These are phyloP conservation scores for Pseudozyma thailandica DNA, from an alignment of 1,284 basidiomycete genomes.

Conservation along the genomic window DNA sequence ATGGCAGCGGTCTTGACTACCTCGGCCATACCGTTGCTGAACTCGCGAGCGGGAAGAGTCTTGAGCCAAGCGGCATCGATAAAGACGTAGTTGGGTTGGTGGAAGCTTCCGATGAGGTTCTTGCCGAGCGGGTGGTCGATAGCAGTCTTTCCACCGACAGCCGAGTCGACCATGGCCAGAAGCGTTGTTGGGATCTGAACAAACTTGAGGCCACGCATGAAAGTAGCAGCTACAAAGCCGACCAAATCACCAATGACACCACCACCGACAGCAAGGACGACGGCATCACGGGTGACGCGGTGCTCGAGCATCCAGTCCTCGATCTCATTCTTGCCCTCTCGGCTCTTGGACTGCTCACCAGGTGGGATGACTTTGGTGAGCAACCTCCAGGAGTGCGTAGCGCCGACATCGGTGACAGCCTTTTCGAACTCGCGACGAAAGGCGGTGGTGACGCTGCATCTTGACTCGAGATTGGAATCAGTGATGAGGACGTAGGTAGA, in stretches of 20 bases:
- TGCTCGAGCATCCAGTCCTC: slow-evolving; percentile 92
- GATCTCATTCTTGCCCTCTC: slow-evolving; percentile 89
- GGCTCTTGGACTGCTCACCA: slow-evolving; percentile 90
- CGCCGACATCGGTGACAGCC: slow-evolving; percentile 60
- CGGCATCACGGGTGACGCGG: slow-evolving; percentile 90
- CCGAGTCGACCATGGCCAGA: slow-evolving; percentile 97
- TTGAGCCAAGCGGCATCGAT: slow-evolving; percentile 96
- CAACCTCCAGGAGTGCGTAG: slow-evolving; percentile 74
- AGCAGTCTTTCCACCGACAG: slow-evolving; percentile 96
- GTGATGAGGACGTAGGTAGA: slow-evolving; percentile 93
- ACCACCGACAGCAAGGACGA: slow-evolving; percentile 91
- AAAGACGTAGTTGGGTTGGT: slow-evolving; percentile 97
- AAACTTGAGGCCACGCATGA: slow-evolving; percentile 81
- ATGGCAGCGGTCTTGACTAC: slow-evolving; percentile 76
- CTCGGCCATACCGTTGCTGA: slow-evolving; percentile 98
- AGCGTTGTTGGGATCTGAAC: slow-evolving; percentile 96
- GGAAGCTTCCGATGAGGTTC: slow-evolving; percentile 97
- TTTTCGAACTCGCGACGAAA: slow-evolving; percentile 48
- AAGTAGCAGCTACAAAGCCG: slow-evolving; percentile 95
- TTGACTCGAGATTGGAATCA: slow-evolving; percentile 80
- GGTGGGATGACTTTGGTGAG: slow-evolving; percentile 83
- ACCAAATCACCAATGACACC: slow-evolving; percentile 95
- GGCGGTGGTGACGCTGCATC: slow-evolving; percentile 68
- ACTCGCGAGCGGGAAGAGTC: slow-evolving; percentile 90
- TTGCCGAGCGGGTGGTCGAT: slow-evolving; percentile 97